Evolutionary conservation across 2,329 filamentous ascomycete genomes (phyloP), one percentile per base, ranked within the genome.

Genomic region (Colletotrichum sp.): DNA sequence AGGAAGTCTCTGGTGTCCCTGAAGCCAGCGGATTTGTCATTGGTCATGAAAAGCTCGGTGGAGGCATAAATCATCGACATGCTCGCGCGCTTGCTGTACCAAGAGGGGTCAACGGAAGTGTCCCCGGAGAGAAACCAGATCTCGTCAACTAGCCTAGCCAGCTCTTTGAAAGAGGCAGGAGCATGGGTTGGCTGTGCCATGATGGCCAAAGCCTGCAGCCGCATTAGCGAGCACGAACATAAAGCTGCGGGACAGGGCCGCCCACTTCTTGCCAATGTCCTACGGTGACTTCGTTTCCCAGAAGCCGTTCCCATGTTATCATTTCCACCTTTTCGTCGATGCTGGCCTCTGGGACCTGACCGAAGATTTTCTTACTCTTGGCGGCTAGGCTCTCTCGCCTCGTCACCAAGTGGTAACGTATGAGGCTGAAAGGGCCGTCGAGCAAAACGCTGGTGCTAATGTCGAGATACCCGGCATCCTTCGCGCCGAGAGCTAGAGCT

Each of bases 31-130:
- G 93, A 96, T 76, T 88, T 89, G 84, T 98, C 97, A 75, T 94
- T 96, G 26, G 96, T 98, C 96, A 98, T 98, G 85, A 96, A 98
- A 7, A 98, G 88, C 85, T 99, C 97, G 71, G 93, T 91, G 38
- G 93, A 92, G 67, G 95, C 95, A 79, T 92, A 92, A 56, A 91
- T 87, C 79, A 89, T 85, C 38, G 90, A 90, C 12, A 92, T 83
- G 24, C 88, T 88, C 5, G 87, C 90, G 65, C 91, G 89, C 82
- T 92, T 92, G 72, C 89, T 87, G 81, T 99, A 99, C 97, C 97
- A 99, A 6, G 92, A 93, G 6, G 92, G 91, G 84, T 98, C 96
- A 76, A 98, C 94, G 26, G 93, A 91, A 26, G 87, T 88, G 84
- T 98, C 97, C 66, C 95, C 95, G 0, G 96, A 92, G 6, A 98